Evolutionary conservation across 371 early-diverging fungal species (phyloP), one percentile per base, ranked within the genome.

Genomic region (Mortierella sp.): DNA sequence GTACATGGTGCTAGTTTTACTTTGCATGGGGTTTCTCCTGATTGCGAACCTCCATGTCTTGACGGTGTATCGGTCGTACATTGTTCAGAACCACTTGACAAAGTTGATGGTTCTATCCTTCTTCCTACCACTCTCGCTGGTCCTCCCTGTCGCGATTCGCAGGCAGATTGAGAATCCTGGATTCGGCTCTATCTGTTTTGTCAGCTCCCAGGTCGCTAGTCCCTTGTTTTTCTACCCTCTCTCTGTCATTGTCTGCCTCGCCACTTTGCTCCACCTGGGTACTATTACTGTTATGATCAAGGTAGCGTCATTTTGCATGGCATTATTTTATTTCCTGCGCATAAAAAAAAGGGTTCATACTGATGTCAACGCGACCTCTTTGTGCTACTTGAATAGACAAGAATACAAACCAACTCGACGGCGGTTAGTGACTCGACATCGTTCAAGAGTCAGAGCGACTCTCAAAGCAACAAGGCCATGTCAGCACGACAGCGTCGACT

Each of bases 41-140:
- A 86, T 86, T 26, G 69, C 76, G 67, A 86, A 86, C 54, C 79
- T 86, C 8, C 86, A 86, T 48, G 14, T 81, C n/a, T 51, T 86
- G 44, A 72, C 75, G 0, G 86, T 82, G 48, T 79, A 61, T 28
- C 82, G 80, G 5, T 78, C 82, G 0, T 26, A 48, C 16, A n/a
- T 76, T 34, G 53, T 86, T 31, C 79, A 82, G 61, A 44, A 11
- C 44, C 59, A 79, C 14, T 16, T 86, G 59, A 67, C 82, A 43
- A 67, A 73, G 48, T 28, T 81, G n/a, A 82, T 86, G 10, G 43
- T 74, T 14, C n/a, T 82, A 16, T 69, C 82, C 5, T 82, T 82
- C 50, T 69, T 86, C 24, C 24, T 86, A 69, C 86, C 86, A 4
- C 77, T 82, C 19, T 51, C 75, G 10, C 67, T 76, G 13, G 77